These are phyloP conservation scores for Pichia manshurica DNA, from an alignment of 805 yeast species.

Conservation along the genomic window DNA sequence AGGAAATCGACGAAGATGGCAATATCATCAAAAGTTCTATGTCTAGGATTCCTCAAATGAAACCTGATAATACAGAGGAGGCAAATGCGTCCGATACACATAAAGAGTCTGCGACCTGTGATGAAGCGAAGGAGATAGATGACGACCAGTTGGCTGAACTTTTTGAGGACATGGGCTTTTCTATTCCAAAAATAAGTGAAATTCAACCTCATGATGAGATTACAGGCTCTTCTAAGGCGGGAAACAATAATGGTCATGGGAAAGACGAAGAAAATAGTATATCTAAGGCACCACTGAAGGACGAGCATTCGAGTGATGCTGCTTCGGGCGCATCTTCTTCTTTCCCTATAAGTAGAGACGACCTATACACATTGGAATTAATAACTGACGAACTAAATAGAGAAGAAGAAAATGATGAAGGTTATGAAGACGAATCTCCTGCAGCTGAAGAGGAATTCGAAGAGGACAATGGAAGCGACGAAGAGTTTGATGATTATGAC, in stretches of 20 bases:
- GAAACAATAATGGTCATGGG: background rate
- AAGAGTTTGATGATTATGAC: constrained; percentile 15
- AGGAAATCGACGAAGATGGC: constrained; percentile 75
- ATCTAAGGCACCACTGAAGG: constrained; percentile 4
- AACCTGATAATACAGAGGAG: constrained; percentile 4
- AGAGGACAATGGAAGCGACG: constrained; percentile 11
- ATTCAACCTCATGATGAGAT: too few species aligned
- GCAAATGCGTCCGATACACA: constrained; percentile 5
- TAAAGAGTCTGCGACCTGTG: background rate
- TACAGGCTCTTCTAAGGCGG: background rate
- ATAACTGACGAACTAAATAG: constrained; percentile 42
- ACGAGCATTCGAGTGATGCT: background rate
- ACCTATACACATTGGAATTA: constrained; percentile 47
- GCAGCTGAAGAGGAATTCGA: constrained; percentile 23
- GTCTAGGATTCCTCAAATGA: constrained; percentile 30
- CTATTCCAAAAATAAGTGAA: constrained; percentile 1
- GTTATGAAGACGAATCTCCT: constrained; percentile 16
- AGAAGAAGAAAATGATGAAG: constrained; percentile 8
- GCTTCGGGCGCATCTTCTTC: constrained; percentile 3
- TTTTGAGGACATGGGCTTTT: constrained; percentile 32
- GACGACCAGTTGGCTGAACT: constrained; percentile 30
- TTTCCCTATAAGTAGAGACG: constrained; percentile 36
- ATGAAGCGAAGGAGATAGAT: constrained; percentile 17
- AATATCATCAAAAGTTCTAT: constrained; percentile 44
- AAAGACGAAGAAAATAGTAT: background rate